These are phyloP conservation scores for Candida odintsovae DNA, from an alignment of 805 yeast genomes.

Conservation along the genomic window DNA sequence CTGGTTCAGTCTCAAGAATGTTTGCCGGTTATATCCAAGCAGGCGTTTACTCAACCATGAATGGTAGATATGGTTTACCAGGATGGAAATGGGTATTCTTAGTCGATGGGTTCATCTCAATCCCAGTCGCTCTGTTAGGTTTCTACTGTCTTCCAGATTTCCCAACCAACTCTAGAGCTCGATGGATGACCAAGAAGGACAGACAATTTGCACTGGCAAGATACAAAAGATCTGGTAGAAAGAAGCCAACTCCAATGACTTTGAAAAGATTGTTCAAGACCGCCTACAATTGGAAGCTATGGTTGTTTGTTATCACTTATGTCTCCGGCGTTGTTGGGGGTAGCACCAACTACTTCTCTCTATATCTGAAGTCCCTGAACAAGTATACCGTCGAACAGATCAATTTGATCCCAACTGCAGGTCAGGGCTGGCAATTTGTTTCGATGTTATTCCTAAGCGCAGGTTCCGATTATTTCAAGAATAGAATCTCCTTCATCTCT, in stretches of 20 bases:
- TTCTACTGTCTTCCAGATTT: slow-evolving; percentile 42
- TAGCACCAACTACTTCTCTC: too few species aligned
- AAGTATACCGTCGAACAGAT: too few species aligned
- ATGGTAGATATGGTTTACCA: slow-evolving; percentile 32
- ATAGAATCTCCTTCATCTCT: too few species aligned
- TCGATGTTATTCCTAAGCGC: too few species aligned
- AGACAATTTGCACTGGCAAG: slow-evolving; percentile 4
- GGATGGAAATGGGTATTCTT: slow-evolving; percentile 50
- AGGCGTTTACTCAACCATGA: slow-evolving; percentile 31
- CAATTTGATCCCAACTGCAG: too few species aligned
- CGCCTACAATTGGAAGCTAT: not conserved
- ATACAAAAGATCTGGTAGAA: not conserved
- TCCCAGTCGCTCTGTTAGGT: slow-evolving; percentile 43
- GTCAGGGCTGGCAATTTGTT: too few species aligned
- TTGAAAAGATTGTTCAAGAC: not conserved
- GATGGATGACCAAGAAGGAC: slow-evolving; percentile 3
- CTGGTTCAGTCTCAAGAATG: slow-evolving; percentile 7
- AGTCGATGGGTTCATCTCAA: slow-evolving; percentile 39
- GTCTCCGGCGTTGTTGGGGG: not conserved
- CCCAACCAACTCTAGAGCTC: slow-evolving; percentile 1
- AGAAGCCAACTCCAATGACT: slow-evolving; percentile 1
- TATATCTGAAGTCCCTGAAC: too few species aligned
- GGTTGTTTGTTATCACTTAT: not conserved
- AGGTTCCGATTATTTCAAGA: too few species aligned
- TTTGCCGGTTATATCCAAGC: slow-evolving; percentile 38